phyloP scores from a whole-genome alignment of 2,329 filamentous ascomycete genomes.

The Exophiala sp. region DNA sequence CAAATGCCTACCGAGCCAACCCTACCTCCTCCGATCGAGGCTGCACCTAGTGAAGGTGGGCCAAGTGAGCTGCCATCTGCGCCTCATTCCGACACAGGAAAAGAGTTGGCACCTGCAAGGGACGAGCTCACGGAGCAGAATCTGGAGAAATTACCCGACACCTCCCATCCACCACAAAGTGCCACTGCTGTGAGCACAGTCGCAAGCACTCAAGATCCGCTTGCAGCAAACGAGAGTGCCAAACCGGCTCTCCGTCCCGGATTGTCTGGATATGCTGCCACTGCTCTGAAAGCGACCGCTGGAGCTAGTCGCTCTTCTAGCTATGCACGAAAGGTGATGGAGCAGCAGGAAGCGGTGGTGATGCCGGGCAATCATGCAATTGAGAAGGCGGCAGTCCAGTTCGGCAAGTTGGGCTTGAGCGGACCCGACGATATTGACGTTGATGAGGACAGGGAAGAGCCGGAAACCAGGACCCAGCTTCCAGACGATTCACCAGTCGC shows the following conservation, averaged over 20 bases:
- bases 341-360: conserved; percentile 95
- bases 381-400: conserved; percentile 88
- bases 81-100: conserved; percentile 27
- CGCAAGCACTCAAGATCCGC: conserved; percentile 77
- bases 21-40: conserved; percentile 37
- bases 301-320: conserved; percentile 65
- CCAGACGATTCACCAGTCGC: conserved; percentile 88
- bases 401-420: conserved; percentile 89
- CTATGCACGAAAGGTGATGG: conserved; percentile 80
- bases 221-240: conserved; percentile 52
- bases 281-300: conserved; percentile 73
- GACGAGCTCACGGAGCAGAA: conserved; percentile 88
- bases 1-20: conserved; percentile 41
- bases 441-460: conserved; percentile 90
- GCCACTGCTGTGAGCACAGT: conserved; percentile 85
- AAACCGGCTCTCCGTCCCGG: conserved; percentile 54
- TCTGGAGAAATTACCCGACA: conserved; percentile 83
- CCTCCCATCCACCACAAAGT: conserved; percentile 70
- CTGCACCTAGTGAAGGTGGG: conserved; percentile 38
- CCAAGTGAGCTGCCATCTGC: conserved; percentile 27
- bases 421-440: conserved; percentile 76
- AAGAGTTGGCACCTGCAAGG: conserved; percentile 61
- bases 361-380: conserved; percentile 97
- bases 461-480: conserved; percentile 89
- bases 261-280: conserved; percentile 72